Base-by-base conservation (phyloP, 2,329 filamentous ascomycete species). In the Diaporthe citriasiana region DNA sequence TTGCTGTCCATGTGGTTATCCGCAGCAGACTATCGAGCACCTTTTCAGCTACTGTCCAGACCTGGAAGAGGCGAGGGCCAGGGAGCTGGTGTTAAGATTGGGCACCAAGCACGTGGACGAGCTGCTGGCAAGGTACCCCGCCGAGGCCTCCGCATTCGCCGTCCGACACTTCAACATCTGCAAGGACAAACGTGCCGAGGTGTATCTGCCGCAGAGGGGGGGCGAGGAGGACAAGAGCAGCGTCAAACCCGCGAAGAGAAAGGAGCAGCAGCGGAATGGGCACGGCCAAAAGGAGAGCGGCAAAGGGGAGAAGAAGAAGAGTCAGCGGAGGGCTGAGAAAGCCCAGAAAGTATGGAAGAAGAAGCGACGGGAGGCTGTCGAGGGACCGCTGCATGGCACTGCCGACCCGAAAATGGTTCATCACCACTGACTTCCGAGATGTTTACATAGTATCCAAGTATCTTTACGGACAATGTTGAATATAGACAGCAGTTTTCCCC, bases 1-100 rank as follows among this genome's bases (percentile, higher is more conserved):
- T n/a, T n/a, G 33, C 30, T 57, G 55, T 33, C 55, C 55, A 10
- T 57, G 55, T 15, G 55, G 55, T 4, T 8, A 57, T 38, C 55
- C 33, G 33, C 19, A 25, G 2, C 55, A 57, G 55, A 57, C 55
- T 33, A 22, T 57, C 55, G 33, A 57, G 55, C 55, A 57, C 55
- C 33, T 57, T 9, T 57, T 57, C 55, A 57, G 55, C 55, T 25
- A 57, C 55, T 57, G 33, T 19, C 55, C 55, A n/a, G 55, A 57
- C 19, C 55, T 57, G 55, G 55, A 25, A 33, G 55, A 17, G 55
- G 55, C 33, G 9, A 57, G 55, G 55, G 19, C 55, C 19, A 38
- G 4, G 22, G 55, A 57, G 55, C 55, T 57, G 33, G 55, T 57
- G 55, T 33, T 57, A 5, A n/a, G 22, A 8, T 10, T 38, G 12